A percentile compares a stretch with the other conserved stretches of the same genome.
These are phyloP conservation scores for Platanthera guangdongensis DNA, from an alignment of 106 monocot genomes.

Conservation along the genomic window DNA sequence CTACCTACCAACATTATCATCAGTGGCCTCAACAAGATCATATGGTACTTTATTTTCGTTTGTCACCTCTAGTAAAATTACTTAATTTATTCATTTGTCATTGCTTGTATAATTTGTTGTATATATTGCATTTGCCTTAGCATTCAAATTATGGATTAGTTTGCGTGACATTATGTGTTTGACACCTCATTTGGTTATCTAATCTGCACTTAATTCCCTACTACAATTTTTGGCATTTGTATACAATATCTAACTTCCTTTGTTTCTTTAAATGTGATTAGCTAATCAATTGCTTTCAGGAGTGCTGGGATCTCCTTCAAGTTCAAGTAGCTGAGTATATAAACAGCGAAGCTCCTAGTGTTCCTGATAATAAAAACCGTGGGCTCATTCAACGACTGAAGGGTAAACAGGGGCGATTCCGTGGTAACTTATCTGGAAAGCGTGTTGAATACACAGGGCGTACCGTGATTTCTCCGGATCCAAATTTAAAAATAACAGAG, in stretches of 20 bases:
- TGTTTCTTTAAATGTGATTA: constrained; percentile 7
- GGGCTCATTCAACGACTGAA: constrained; percentile 91
- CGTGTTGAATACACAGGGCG: constrained; percentile 94
- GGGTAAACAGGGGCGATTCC: constrained; percentile 94
- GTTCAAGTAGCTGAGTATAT: constrained; percentile 74
- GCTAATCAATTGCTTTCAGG: constrained; percentile 27
- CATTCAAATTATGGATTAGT: too few species aligned
- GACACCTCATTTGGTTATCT: background rate
- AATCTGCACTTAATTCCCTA: background rate
- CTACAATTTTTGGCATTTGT: background rate
- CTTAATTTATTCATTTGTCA: too few species aligned
- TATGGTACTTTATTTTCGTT: too few species aligned
- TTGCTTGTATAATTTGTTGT: too few species aligned
- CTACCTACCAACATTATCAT: too few species aligned
- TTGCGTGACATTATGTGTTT: too few species aligned
- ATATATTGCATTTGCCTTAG: too few species aligned
- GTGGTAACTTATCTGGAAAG: constrained; percentile 91
- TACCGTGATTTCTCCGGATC: constrained; percentile 99
- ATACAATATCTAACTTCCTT: background rate
- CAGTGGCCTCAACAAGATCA: too few species aligned
- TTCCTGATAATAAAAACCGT: constrained; percentile 53
- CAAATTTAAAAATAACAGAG: constrained; percentile 98
- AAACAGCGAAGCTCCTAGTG: constrained; percentile 81
- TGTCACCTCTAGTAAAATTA: too few species aligned
- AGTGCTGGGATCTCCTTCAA: constrained; percentile 76